Evolutionary conservation across 2,329 filamentous ascomycete species (phyloP), one percentile per base, ranked within the genome.

Genomic region (Aureobasidium sp.): DNA sequence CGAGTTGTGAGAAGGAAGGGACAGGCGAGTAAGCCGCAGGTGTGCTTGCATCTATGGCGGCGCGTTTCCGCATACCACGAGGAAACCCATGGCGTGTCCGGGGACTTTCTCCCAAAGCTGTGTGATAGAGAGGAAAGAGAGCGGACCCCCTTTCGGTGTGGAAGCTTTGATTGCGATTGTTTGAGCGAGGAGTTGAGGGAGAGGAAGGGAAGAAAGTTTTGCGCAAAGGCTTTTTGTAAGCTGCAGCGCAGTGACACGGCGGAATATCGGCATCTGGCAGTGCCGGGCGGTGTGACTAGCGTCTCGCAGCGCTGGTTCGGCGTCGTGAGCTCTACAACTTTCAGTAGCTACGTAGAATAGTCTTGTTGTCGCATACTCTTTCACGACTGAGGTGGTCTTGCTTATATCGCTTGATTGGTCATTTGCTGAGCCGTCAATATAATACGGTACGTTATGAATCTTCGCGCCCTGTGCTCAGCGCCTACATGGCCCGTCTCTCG

Each of bases 31-130:
- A 78, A 92, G 88, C 91, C 91, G 90, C 91, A 77, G 73, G 46
- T 65, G 48, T 50, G 64, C 58, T 59, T 82, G 91, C 92, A 96
- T 96, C 87, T 97, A 92, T 96, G 93, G 91, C 92, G 92, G 91
- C 90, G 92, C 91, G 90, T 97, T 96, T 95, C 91, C 90, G 91
- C 92, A 84, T 76, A 9, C 78, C 75, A 79, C 80, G 79, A 75
- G 78, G 73, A 72, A 73, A 76, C 42, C 15, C 55, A 46, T 57
- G 53, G 83, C 79, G 66, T 87, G 92, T 97, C 93, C 93, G 93
- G 93, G 93, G 93, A 97, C 93, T 97, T 97, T 97, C 93, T 96
- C 93, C 93, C 91, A 94, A 97, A 97, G 92, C 92, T 67, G 68
- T 74, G 58, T 75, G 70, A 72, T 73, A 77, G 65, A 70, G 61